Percentiles rank a stretch among this genome's conserved stretches.
These are phyloP conservation scores for Cenococcum geophilum DNA, from an alignment of 495 filamentous ascomycete species.

Conservation along the genomic window DNA sequence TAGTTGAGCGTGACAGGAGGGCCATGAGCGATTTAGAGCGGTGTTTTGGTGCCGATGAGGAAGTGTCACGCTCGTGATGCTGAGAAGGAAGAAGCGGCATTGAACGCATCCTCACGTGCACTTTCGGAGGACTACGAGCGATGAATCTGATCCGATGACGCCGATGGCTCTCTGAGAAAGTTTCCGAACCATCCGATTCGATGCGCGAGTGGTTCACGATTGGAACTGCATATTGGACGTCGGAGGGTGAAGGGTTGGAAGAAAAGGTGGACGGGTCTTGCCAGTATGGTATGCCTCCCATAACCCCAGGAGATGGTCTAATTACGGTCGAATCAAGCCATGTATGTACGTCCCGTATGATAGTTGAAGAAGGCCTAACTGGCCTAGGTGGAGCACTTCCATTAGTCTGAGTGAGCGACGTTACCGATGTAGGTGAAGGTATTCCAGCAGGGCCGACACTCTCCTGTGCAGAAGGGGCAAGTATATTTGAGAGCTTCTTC, in stretches of 20 bases:
- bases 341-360: slow-evolving; percentile 26
- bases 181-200: neutral
- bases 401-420: neutral
- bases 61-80: neutral
- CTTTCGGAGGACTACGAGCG: slow-evolving; percentile 20
- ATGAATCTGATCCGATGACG: slow-evolving; percentile 16
- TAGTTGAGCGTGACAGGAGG: neutral
- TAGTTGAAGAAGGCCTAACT: slow-evolving; percentile 17
- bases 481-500: neutral
- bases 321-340: slow-evolving; percentile 25
- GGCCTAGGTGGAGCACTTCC: slow-evolving; percentile 15
- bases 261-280: slow-evolving; percentile 5
- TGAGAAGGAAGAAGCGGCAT: slow-evolving; percentile 14
- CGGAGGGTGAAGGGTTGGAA: neutral
- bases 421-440: neutral
- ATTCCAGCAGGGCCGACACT: too few relatives aligned
- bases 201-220: slow-evolving; percentile 10
- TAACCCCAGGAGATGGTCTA: slow-evolving; percentile 19
- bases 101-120: slow-evolving; percentile 27
- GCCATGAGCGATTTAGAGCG: neutral
- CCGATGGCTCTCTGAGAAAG: slow-evolving; percentile 3
- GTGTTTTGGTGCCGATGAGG: neutral
- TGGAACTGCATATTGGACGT: slow-evolving; percentile 22
- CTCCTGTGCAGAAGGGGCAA: too few relatives aligned
- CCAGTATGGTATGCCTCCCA: slow-evolving; percentile 26